phyloP scores from a whole-genome alignment of 2,329 filamentous ascomycete genomes.

The Sporothrix protearum region DNA sequence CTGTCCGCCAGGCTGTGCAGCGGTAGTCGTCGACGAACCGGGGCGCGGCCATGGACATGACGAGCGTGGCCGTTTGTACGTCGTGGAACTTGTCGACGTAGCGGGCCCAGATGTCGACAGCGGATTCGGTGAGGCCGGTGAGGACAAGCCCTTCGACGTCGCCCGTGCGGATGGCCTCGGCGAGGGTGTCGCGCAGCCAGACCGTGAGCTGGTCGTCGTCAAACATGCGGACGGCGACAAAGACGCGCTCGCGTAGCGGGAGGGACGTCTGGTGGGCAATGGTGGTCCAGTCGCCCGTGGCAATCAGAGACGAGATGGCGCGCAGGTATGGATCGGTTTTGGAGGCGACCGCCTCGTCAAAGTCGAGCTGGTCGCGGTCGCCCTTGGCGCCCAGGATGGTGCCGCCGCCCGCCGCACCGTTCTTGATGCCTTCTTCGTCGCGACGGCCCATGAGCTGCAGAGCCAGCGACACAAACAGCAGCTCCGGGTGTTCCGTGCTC shows the following conservation, averaged over 20 bases:
- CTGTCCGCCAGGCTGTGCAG: constrained; percentile 68
- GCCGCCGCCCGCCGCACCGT: constrained; percentile 9
- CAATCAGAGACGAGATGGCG: constrained; percentile 73
- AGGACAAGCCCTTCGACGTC: constrained; percentile 75
- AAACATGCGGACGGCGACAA: constrained; percentile 66
- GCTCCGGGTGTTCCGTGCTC: constrained; percentile 59
- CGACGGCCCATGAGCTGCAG: constrained; percentile 60
- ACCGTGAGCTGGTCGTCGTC: constrained; percentile 58
- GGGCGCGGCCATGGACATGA: constrained; percentile 70
- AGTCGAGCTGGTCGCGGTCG: constrained; percentile 45
- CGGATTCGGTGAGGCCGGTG: constrained; percentile 68
- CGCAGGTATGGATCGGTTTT: constrained; percentile 75
- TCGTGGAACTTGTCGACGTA: constrained; percentile 75
- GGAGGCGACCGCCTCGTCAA: constrained; percentile 57
- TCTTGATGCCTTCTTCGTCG: constrained; percentile 42
- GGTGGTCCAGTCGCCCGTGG: constrained; percentile 69
- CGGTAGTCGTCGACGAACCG: constrained; percentile 74
- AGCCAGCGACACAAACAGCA: constrained; percentile 65
- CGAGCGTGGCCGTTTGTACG: constrained; percentile 72
- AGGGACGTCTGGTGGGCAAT: constrained; percentile 71
- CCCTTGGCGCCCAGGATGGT: neutral
- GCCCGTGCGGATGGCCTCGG: constrained; percentile 59
- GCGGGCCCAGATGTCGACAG: constrained; percentile 71
- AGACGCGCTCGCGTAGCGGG: constrained; percentile 69
- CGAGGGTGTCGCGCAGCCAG: constrained; percentile 66